Conservation (phyloP, 2,329 filamentous ascomycete species). For the Trichoderma harzianum region DNA sequence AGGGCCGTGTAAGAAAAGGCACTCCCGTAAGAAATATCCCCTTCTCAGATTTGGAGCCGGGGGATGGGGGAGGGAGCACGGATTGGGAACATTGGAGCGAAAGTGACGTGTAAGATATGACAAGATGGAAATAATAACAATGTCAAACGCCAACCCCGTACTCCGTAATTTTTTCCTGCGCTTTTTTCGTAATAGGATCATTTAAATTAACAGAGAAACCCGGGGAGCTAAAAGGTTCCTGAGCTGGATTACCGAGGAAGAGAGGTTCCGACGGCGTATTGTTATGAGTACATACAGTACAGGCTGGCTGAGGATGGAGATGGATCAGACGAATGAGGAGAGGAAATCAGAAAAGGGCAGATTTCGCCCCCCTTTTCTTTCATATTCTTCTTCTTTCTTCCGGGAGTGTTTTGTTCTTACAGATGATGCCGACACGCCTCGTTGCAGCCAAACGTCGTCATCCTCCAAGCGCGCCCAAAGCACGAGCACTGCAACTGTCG, state of each 20-base stretch:
- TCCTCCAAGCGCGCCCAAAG: not conserved
- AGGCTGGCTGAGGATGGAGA: not conserved
- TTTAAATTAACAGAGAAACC: not conserved
- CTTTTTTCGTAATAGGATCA: not conserved
- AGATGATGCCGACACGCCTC: not conserved
- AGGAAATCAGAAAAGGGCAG: not conserved
- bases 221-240: not conserved
- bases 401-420: not conserved
- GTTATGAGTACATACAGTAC: not conserved
- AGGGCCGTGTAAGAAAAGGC: not conserved
- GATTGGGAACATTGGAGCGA: not conserved
- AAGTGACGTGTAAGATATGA: constrained; percentile 12
- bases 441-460: not conserved
- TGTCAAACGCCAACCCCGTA: not conserved
- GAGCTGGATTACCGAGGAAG: not conserved
- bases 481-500: not conserved
- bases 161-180: not conserved
- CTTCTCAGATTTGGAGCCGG: not conserved
- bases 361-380: not conserved
- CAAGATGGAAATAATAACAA: not conserved
- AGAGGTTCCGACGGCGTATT: not conserved
- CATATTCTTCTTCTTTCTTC: not conserved
- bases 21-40: not conserved
- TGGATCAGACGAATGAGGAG: not conserved
- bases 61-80: not conserved